These are phyloP conservation scores for Pulveroboletus ravenelii DNA, from an alignment of 768 basidiomycete genomes.

Conservation along the genomic window DNA sequence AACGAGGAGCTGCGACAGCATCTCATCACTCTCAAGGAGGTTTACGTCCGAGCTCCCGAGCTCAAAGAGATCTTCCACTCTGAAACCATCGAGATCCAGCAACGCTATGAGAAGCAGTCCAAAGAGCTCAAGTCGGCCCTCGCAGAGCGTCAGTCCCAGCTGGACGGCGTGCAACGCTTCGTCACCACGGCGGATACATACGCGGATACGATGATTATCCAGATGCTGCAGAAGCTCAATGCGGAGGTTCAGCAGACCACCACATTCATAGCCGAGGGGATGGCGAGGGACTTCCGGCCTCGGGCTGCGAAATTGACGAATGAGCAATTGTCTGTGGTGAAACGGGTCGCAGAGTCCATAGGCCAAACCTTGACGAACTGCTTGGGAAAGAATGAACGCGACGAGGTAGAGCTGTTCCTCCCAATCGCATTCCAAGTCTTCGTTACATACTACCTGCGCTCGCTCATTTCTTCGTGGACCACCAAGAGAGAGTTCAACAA, in stretches of 20 bases:
- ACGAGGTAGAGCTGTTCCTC: conserved; percentile 3
- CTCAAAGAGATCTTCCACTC: conserved; percentile 12
- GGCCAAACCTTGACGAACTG: neutral
- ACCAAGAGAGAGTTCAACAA: neutral
- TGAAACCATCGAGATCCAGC: conserved; percentile 3
- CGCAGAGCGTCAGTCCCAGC: conserved; percentile 1
- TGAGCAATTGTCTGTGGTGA: neutral
- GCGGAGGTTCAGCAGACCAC: conserved; percentile 12
- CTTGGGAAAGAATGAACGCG: neutral
- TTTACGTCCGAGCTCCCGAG: conserved; percentile 5
- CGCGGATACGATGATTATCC: conserved; percentile 4
- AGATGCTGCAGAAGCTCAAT: conserved; percentile 11
- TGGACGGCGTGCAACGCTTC: conserved; percentile 1
- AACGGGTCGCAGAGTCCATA: neutral
- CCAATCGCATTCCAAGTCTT: conserved; percentile 9
- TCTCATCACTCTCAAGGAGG: conserved; percentile 4
- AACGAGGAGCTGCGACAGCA: conserved; percentile 4
- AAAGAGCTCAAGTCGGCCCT: neutral
- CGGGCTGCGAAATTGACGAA: neutral
- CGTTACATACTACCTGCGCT: neutral
- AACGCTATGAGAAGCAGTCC: conserved; percentile 1
- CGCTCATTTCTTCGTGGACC: conserved; percentile 13
- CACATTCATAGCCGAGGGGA: conserved; percentile 4
- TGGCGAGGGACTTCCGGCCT: neutral
- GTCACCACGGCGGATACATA: conserved; percentile 4